These are phyloP conservation scores for Boletus vermiculosoides DNA, from an alignment of 768 basidiomycete genomes.

Conservation along the genomic window DNA sequence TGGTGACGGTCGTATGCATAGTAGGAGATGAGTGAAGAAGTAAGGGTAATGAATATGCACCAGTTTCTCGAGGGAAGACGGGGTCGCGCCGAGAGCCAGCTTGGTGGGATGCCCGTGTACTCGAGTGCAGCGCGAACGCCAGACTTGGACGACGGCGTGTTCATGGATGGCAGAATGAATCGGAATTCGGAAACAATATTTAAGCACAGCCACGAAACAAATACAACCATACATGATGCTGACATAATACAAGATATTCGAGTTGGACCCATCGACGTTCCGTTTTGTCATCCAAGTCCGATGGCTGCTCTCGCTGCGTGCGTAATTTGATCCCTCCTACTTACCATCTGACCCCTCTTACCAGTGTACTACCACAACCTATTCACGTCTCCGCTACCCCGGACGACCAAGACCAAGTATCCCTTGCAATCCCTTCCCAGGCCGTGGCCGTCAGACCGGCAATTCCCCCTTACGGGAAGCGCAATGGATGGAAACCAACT, in stretches of 20 bases:
- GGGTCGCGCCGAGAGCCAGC: slow-evolving; percentile 83
- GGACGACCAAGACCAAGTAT: slow-evolving; percentile 61
- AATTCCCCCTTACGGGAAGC: slow-evolving; percentile 83
- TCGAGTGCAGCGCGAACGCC: slow-evolving; percentile 62
- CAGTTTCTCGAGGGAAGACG: slow-evolving; percentile 89
- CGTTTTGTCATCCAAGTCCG: slow-evolving; percentile 16
- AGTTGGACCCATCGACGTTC: slow-evolving; percentile 7
- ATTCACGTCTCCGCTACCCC: slow-evolving; percentile 48
- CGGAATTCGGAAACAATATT: slow-evolving; percentile 23
- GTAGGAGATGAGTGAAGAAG: slow-evolving; percentile 64
- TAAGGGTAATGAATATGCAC: slow-evolving; percentile 86
- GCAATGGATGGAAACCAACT: slow-evolving; percentile 83
- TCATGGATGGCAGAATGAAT: slow-evolving; percentile 9
- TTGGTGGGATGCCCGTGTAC: slow-evolving; percentile 67
- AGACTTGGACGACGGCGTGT: slow-evolving; percentile 36
- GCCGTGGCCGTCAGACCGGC: slow-evolving; percentile 48
- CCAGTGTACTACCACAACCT: slow-evolving; percentile 68
- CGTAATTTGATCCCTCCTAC: slow-evolving; percentile 32
- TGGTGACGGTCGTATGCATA: slow-evolving; percentile 87
- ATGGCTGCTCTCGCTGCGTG: slow-evolving; percentile 77
- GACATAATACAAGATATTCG: slow-evolving; percentile 16
- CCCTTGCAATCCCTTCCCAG: slow-evolving; percentile 32
- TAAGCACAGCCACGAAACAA: slow-evolving; percentile 27
- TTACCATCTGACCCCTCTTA: slow-evolving; percentile 1
- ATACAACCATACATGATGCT: slow-evolving; percentile 21